Evolutionary conservation across 257 asterid species (phyloP).

Genomic region (Anisodus tanguticus): DNA sequence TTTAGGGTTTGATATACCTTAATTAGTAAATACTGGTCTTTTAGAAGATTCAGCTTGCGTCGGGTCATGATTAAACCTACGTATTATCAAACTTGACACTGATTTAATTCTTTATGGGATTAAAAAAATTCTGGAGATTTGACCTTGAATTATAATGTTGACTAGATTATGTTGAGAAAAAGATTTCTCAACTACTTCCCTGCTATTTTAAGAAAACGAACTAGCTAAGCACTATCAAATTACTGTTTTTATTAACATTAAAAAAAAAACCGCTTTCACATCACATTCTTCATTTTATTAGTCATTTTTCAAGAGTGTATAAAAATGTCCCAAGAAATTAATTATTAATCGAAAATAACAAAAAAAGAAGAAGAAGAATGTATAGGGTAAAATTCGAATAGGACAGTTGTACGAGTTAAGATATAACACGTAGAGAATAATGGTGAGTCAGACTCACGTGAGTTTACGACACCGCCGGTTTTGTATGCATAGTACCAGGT

Average conservation of each 20-base stretch:
- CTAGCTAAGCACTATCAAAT: neutral
- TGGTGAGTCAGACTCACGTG: too few relatives aligned
- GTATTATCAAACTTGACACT: neutral
- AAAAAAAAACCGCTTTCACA: neutral
- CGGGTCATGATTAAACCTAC: slow-evolving; percentile 18
- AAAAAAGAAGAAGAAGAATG: too few relatives aligned
- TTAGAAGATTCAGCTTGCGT: neutral
- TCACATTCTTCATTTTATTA: neutral
- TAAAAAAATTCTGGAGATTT: neutral
- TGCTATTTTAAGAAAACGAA: neutral
- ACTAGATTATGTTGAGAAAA: neutral
- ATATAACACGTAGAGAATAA: too few relatives aligned
- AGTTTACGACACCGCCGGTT: too few relatives aligned
- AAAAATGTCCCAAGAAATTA: neutral
- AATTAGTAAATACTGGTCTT: neutral
- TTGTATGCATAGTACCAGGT: too few relatives aligned
- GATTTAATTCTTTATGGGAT: neutral
- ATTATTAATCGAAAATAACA: too few relatives aligned
- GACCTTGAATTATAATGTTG: neutral
- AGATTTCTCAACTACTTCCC: neutral
- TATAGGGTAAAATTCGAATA: too few relatives aligned
- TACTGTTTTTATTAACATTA: too few relatives aligned
- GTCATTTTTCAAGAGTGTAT: neutral
- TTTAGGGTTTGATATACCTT: neutral
- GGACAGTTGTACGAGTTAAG: too few relatives aligned